phyloP scores from a whole-genome alignment of 495 filamentous ascomycete species.

The Usnea hakonensis region DNA sequence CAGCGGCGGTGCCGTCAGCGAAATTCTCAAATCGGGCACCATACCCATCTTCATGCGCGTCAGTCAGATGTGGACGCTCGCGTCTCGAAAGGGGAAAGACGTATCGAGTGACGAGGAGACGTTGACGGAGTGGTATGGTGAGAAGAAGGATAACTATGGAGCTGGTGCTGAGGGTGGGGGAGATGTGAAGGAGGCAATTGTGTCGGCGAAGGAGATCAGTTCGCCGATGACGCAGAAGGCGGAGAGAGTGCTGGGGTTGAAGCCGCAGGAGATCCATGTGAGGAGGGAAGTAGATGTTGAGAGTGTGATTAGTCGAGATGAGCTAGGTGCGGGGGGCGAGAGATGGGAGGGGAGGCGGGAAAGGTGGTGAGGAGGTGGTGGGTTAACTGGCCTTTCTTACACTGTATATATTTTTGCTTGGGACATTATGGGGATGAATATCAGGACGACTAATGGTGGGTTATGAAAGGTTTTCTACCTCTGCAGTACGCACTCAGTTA shows the following conservation, averaged over 20 bases:
- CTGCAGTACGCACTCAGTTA: too few species aligned
- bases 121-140: background rate
- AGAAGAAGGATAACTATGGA: background rate
- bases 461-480: too few species aligned
- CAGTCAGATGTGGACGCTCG: background rate
- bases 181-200: background rate
- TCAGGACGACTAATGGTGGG: too few species aligned
- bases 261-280: background rate
- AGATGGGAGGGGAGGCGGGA: background rate
- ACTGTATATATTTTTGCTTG: background rate
- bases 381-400: background rate
- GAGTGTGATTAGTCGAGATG: slow-evolving; percentile 7
- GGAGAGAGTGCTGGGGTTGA: background rate
- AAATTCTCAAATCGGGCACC: slow-evolving; percentile 7
- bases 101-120: background rate
- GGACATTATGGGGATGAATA: too few species aligned
- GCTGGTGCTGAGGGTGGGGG: background rate
- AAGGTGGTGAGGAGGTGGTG: background rate
- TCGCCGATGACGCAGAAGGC: background rate
- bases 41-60: slow-evolving; percentile 10
- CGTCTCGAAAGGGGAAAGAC: background rate
- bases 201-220: background rate
- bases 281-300: slow-evolving; percentile 15
- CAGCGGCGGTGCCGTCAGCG: background rate
- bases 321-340: background rate